Conservation (phyloP, 1,139 yeast species). For the Yamadazyma epiphylla region DNA sequence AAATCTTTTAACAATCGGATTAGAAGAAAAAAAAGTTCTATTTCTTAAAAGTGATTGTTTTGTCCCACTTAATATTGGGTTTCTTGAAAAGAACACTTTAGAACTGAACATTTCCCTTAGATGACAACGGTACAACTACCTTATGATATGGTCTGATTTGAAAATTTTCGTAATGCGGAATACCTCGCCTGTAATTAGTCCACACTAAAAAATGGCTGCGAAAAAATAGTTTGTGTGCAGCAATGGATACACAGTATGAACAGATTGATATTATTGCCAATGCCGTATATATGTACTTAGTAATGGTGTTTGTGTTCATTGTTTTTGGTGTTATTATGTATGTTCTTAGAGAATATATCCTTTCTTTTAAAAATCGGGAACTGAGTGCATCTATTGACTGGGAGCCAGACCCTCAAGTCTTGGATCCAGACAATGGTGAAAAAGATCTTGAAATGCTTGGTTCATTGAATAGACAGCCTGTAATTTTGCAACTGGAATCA, state of each 20-base stretch:
- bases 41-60: constrained; percentile 6
- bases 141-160: too few relatives aligned
- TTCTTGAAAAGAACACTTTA: constrained; percentile 11
- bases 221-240: neutral
- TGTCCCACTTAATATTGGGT: constrained; percentile 10
- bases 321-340: constrained; percentile 20
- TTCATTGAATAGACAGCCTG: neutral
- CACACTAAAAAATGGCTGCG: constrained; percentile 2
- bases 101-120: constrained; percentile 11
- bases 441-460: neutral
- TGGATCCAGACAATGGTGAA: constrained; percentile 1
- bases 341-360: constrained; percentile 24
- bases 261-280: constrained; percentile 22
- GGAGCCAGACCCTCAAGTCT: constrained; percentile 1
- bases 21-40: constrained; percentile 9
- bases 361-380: constrained; percentile 13
- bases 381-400: constrained; percentile 2
- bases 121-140: too few relatives aligned
- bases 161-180: too few relatives aligned
- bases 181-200: too few relatives aligned
- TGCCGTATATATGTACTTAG: constrained; percentile 24
- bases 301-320: constrained; percentile 19
- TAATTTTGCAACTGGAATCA: neutral
- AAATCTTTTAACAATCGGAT: constrained; percentile 7
- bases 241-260: constrained; percentile 5